Base-by-base conservation (phyloP, 2,329 filamentous ascomycete species). In the Aspergillus alliaceus region DNA sequence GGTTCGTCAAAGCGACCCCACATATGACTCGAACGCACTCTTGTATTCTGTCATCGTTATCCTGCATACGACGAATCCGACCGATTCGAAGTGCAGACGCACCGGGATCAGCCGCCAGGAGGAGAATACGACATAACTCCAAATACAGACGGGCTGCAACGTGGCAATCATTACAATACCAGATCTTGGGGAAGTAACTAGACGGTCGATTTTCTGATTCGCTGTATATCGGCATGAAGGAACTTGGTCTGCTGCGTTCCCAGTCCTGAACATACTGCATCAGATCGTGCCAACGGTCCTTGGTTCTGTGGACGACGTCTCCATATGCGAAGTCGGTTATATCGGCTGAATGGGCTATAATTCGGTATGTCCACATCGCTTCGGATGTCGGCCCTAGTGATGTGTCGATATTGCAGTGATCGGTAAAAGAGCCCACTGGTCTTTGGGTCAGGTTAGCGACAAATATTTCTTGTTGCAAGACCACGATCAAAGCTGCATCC, bases 281-380 rank as follows among this genome's bases (percentile, higher is more conserved):
- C 27, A 56, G 27, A 14, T 24, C 29, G 14, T 51, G 35, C 46
- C 34, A 56, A 24, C 39, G 35, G 4, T 31, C 47, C 25, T 44
- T 51, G 2, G 37, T 44, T 12, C 39, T 24, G 27, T 6, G 25
- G 14, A 18, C n/a, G 20, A 24, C 27, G 5, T 50, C n/a, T 7
- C 46, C 47, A 27, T 56, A 56, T 25, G 22, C 53, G 25, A 51
- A 56, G 24, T 51, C 48, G 46, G 53, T 56, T 15, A 51, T 47
- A 15, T 50, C 42, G 14, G 53, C 53, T 14, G 53, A 27, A 5
- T 51, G 53, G 6, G 47, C 53, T 4, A 56, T 56, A 25, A 34
- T 35, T 7, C 53, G 34, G 20, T 42, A 44, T 6, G 53, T 44
- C 53, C 53, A 56, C 35, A 42, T 56, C 9, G 20, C 25, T 22